phyloP scores from a whole-genome alignment of 176 grass and related monocot species.

The Ananas comosus region DNA sequence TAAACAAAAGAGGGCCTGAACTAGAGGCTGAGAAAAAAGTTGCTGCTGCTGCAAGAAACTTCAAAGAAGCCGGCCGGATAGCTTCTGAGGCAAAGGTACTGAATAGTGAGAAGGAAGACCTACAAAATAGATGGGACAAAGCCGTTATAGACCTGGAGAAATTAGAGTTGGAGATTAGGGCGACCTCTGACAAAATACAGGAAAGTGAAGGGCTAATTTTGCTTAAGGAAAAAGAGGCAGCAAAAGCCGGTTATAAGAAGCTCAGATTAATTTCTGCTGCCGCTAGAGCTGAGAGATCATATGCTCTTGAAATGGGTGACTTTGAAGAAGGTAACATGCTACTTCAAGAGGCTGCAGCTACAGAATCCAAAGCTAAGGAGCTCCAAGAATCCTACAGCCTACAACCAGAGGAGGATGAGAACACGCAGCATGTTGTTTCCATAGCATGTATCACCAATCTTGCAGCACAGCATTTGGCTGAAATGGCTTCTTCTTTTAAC shows the following conservation, averaged over 20 bases:
- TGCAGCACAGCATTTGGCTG: slow-evolving; percentile 47
- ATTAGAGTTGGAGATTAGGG: slow-evolving; percentile 66
- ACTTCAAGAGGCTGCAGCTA: slow-evolving; percentile 60
- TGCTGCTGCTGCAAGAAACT: slow-evolving; percentile 85
- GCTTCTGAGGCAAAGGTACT: slow-evolving; percentile 79
- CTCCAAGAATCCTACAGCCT: slow-evolving; percentile 63
- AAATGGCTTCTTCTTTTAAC: slow-evolving; percentile 49
- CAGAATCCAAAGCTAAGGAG: slow-evolving; percentile 63
- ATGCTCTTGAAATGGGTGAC: slow-evolving; percentile 69
- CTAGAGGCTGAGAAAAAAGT: slow-evolving; percentile 97
- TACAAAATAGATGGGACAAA: slow-evolving; percentile 55
- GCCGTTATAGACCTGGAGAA: slow-evolving; percentile 46
- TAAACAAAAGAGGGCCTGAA: slow-evolving; percentile 80
- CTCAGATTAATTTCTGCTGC: slow-evolving; percentile 54
- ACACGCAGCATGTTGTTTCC: slow-evolving; percentile 33
- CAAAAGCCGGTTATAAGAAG: slow-evolving; percentile 72
- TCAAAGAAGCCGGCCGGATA: slow-evolving; percentile 86
- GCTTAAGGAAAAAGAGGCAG: slow-evolving; percentile 76
- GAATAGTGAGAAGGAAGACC: slow-evolving; percentile 72
- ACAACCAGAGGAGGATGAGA: slow-evolving; percentile 33
- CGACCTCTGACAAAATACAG: slow-evolving; percentile 53
- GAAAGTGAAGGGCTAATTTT: slow-evolving; percentile 69
- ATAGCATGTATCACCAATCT: slow-evolving; percentile 49
- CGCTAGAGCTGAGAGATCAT: slow-evolving; percentile 73
- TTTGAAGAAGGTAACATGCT: slow-evolving; percentile 57